Conservation (phyloP, 441 rosid genomes). For the Omphalea diandra region DNA sequence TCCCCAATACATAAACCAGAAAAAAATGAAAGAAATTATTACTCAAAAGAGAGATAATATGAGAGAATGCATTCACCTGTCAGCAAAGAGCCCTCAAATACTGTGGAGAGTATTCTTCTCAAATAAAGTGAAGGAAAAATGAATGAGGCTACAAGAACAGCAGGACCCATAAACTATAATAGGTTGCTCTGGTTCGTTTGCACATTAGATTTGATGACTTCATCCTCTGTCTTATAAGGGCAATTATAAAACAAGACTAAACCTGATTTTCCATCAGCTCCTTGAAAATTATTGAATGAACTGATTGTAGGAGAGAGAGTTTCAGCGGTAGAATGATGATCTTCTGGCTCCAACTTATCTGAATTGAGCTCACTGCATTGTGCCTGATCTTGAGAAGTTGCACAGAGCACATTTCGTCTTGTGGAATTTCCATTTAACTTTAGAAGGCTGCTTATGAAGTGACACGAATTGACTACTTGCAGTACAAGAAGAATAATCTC, state of each 20-base stretch:
- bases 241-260: slow-evolving; percentile 72
- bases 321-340: slow-evolving; percentile 32
- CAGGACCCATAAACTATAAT: slow-evolving; percentile 83
- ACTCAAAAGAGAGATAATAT: slow-evolving; percentile 2
- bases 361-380: slow-evolving; percentile 36
- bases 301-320: slow-evolving; percentile 31
- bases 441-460: slow-evolving; percentile 28
- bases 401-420: slow-evolving; percentile 35
- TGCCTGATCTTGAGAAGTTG: slow-evolving; percentile 46
- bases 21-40: neutral
- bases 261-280: slow-evolving; percentile 74
- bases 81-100: slow-evolving; percentile 90
- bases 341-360: slow-evolving; percentile 36
- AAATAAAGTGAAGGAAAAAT: slow-evolving; percentile 83
- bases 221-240: slow-evolving; percentile 45
- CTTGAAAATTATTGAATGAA: slow-evolving; percentile 39
- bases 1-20: neutral
- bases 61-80: slow-evolving; percentile 51
- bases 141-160: slow-evolving; percentile 90
- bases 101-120: slow-evolving; percentile 62
- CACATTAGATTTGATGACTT: slow-evolving; percentile 25
- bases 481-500: slow-evolving; percentile 25
- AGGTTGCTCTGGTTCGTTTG: slow-evolving; percentile 51
- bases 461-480: slow-evolving; percentile 34
- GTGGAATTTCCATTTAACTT: slow-evolving; percentile 33